Evolutionary conservation across 2,329 filamentous ascomycete genomes (phyloP), one percentile per base, ranked within the genome.

Genomic region (Venturia pyrina): DNA sequence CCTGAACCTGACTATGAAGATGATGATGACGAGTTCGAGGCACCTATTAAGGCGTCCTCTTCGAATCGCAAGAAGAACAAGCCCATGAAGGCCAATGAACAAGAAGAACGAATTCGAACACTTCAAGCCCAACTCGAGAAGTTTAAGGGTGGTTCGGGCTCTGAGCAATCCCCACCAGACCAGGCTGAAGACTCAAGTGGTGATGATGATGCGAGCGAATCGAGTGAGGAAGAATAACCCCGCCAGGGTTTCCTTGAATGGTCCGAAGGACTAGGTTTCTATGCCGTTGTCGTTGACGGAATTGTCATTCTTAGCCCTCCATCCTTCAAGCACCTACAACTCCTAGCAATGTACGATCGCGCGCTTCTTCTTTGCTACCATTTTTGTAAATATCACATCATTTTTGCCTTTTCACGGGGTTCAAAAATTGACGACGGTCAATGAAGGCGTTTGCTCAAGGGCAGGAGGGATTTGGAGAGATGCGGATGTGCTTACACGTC

Each of bases 81-180:
- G 80, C 88, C 88, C 1, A 90, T 90, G 88, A 87, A 85, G 76
- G 88, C 88, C 76, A 78, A 79, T 43, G 87, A 90, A 75, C 88
- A 90, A 76, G 87, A 89, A 72, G 81, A 83, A 53, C 87, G 85
- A 69, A 88, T 90, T 71, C 80, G 83, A 69, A 80, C 85, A 73
- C 80, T 90, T 32, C 82, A 85, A 69, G 82, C 84, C 72, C 82
- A 86, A 68, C 80, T 87, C 69, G 70, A 75, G 66, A 72, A 71
- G 64, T 78, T 78, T 44, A 71, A 71, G 71, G 65, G 66, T 28
- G 80, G 69, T 40, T 77, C 69, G 74, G 80, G 68, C 79, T 81
- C 72, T 75, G 81, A 37, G 57, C 44, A 64, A 24, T 64, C 62
- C 10, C 62, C 62, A 11, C 32, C 34, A 41, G 62, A 64, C 21